These are phyloP conservation scores for Umbilicaria muhlenbergii DNA, from an alignment of 495 filamentous ascomycete genomes.

Conservation along the genomic window DNA sequence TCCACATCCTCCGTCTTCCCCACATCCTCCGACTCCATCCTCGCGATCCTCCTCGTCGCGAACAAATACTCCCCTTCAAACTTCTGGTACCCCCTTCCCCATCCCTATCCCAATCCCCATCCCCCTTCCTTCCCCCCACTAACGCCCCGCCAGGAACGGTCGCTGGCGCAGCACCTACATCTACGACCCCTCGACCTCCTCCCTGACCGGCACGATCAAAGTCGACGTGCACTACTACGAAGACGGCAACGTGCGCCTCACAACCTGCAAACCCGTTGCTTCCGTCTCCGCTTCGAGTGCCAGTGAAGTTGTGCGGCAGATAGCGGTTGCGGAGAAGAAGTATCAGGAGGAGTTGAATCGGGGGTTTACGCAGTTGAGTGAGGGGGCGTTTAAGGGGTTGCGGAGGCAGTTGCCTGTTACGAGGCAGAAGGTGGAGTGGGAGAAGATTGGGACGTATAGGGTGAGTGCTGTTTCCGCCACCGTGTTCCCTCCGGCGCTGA, in stretches of 20 bases:
- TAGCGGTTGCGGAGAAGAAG: constrained; percentile 67
- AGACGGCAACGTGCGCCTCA: constrained; percentile 89
- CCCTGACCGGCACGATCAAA: constrained; percentile 50
- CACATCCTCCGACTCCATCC: constrained; percentile 34
- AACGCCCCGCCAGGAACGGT: constrained; percentile 54
- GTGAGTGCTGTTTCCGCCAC: constrained; percentile 17
- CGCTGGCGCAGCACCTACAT: constrained; percentile 86
- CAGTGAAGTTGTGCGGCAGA: constrained; percentile 51
- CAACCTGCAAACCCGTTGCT: constrained; percentile 54
- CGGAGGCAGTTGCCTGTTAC: constrained; percentile 90
- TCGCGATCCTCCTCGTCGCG: constrained; percentile 74
- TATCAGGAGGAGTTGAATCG: constrained; percentile 94
- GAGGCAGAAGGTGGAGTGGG: constrained; percentile 98
- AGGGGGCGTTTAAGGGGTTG: constrained; percentile 88
- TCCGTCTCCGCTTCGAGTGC: constrained; percentile 44
- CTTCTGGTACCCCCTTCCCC: constrained; percentile 52
- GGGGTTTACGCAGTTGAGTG: constrained; percentile 73
- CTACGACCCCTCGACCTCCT: constrained; percentile 46
- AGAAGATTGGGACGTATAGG: constrained; percentile 92
- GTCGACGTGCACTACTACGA: constrained; percentile 99
- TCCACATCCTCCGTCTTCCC: constrained; percentile 65
- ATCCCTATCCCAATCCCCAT: neutral
- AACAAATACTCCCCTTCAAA: constrained; percentile 97
- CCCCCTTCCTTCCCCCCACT: neutral
- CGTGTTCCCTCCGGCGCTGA: neutral